Conservation (phyloP, 164 flowering plant species). For the Hamamelis virginiana region DNA sequence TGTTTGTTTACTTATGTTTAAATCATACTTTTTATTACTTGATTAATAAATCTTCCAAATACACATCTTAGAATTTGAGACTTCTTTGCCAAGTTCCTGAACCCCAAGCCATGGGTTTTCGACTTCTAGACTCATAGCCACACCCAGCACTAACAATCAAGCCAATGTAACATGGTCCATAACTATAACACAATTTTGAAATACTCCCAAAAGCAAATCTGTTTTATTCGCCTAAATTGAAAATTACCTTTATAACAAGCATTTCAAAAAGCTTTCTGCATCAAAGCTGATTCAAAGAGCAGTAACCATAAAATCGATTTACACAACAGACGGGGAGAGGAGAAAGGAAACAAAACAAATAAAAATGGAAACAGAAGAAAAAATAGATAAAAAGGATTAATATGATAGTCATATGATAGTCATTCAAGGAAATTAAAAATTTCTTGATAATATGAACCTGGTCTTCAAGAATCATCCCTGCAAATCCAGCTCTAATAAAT, state of each 20-base stretch:
- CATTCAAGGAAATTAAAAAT: not conserved
- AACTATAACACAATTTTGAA: not conserved
- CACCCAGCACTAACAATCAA: not conserved
- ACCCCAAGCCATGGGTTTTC: too few relatives aligned
- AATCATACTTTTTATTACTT: not conserved
- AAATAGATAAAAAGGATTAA: not conserved
- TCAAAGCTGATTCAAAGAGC: not conserved
- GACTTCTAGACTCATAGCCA: not conserved
- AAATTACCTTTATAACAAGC: not conserved
- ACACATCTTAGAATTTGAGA: not conserved
- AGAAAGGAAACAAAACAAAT: not conserved
- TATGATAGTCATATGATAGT: not conserved
- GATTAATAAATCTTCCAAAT: not conserved
- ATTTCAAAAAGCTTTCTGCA: not conserved
- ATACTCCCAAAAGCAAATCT: not conserved
- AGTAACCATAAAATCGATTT: not conserved
- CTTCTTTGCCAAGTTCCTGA: not conserved
- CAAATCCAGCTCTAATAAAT: slow-evolving; percentile 84
- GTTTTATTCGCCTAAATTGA: not conserved
- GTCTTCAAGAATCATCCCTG: slow-evolving; percentile 90
- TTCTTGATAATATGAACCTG: slow-evolving; percentile 49
- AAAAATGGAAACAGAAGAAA: not conserved
- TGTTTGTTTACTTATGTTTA: not conserved
- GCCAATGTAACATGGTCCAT: not conserved
- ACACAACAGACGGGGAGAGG: not conserved